Conservation (phyloP, 2,329 filamentous ascomycete species). For the Kalmusia sp. region DNA sequence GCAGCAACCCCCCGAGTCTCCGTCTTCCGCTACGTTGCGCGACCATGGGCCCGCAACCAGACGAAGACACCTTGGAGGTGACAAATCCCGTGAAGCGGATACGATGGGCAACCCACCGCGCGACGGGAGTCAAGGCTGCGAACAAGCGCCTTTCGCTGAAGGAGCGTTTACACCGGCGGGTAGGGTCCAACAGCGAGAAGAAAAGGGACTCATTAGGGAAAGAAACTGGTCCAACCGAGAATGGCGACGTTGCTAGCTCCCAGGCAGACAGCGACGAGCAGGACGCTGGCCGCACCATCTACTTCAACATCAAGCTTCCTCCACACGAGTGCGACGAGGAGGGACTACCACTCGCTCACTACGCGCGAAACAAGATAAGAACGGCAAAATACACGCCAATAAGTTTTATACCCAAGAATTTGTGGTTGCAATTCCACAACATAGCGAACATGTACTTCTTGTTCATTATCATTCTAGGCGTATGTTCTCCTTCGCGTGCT, state of each 20-base stretch:
- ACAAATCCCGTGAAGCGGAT: constrained; percentile 76
- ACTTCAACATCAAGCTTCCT: constrained; percentile 86
- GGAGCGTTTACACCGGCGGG: constrained; percentile 72
- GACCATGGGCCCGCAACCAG: constrained; percentile 32
- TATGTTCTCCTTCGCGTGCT: constrained; percentile 61
- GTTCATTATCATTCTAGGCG: constrained; percentile 91
- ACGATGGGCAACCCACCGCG: constrained; percentile 95
- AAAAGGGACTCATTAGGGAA: constrained; percentile 50
- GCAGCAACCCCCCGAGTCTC: constrained; percentile 30
- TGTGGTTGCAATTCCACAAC: constrained; percentile 98
- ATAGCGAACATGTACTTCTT: constrained; percentile 98
- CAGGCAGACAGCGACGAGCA: constrained; percentile 49
- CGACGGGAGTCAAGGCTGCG: constrained; percentile 75
- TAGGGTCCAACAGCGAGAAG: constrained; percentile 71
- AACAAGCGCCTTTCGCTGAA: constrained; percentile 85
- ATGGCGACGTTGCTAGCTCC: constrained; percentile 55
- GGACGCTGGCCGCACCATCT: constrained; percentile 65
- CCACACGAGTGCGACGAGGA: constrained; percentile 78
- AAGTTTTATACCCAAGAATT: constrained; percentile 93
- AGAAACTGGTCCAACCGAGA: constrained; percentile 37
- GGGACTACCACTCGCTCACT: constrained; percentile 73
- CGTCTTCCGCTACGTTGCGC: constrained; percentile 18
- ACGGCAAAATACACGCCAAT: constrained; percentile 97
- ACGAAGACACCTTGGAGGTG: constrained; percentile 53
- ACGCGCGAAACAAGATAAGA: constrained; percentile 92